Percentiles rank a stretch among this genome's conserved stretches.
These are phyloP conservation scores for Camelina sativa DNA, from an alignment of 345 rosid species.

Conservation along the genomic window DNA sequence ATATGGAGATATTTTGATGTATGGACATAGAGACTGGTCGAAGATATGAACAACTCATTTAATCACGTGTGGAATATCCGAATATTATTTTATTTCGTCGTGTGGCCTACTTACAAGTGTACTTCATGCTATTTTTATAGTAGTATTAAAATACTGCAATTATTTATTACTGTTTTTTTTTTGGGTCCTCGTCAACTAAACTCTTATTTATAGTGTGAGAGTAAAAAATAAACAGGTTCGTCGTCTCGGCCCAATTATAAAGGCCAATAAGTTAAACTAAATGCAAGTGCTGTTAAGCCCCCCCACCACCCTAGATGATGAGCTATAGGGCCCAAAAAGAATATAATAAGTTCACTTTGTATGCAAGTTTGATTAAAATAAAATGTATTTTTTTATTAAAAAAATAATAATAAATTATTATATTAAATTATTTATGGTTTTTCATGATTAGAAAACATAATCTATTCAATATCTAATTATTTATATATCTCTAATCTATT, in stretches of 20 bases:
- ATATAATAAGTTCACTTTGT: neutral
- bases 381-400: too few species aligned
- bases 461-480: too few species aligned
- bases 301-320: too few species aligned
- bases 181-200: neutral
- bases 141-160: neutral
- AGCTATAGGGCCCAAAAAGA: too few species aligned
- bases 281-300: neutral
- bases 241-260: neutral
- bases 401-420: too few species aligned
- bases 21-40: conserved; percentile 23
- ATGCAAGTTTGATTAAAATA: neutral
- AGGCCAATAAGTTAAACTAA: neutral
- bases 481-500: too few species aligned
- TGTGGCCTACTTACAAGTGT: neutral
- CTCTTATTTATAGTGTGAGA: neutral
- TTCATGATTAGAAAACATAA: too few species aligned
- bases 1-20: conserved; percentile 23
- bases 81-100: too few species aligned
- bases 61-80: conserved; percentile 33
- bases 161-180: neutral
- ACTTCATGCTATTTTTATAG: neutral
- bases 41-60: conserved; percentile 30
- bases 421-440: too few species aligned
- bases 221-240: neutral